These are phyloP conservation scores for Leptodontidium sp. DNA, from an alignment of 2,329 filamentous ascomycete species.

Conservation along the genomic window DNA sequence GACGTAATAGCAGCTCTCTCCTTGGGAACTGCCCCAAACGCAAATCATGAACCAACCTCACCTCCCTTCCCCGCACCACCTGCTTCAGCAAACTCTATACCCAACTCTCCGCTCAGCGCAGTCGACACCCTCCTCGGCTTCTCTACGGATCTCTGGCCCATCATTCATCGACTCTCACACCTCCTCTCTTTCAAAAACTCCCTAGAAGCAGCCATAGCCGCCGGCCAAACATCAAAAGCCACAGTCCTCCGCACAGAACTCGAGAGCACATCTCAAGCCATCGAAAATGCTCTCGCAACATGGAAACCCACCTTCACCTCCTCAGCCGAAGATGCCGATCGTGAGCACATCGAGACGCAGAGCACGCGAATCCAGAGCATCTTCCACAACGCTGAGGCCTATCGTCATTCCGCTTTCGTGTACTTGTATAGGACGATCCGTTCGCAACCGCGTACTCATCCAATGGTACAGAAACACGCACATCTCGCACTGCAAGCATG, in stretches of 20 bases:
- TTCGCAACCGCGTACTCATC: slow-evolving; percentile 55
- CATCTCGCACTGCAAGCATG: slow-evolving; percentile 61
- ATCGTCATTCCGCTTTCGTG: slow-evolving; percentile 56
- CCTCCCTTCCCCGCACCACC: slow-evolving; percentile 56
- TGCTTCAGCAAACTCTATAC: slow-evolving; percentile 54
- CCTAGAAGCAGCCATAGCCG: slow-evolving; percentile 55
- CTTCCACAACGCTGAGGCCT: slow-evolving; percentile 58
- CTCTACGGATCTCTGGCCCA: slow-evolving; percentile 68
- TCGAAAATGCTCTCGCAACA: slow-evolving; percentile 61
- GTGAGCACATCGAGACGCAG: neutral
- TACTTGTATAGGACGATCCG: slow-evolving; percentile 53
- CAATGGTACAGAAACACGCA: slow-evolving; percentile 61
- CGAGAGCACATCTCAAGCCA: slow-evolving; percentile 55
- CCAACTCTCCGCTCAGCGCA: slow-evolving; percentile 56
- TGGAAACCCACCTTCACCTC: slow-evolving; percentile 61
- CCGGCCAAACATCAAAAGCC: slow-evolving; percentile 49
- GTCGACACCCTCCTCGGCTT: slow-evolving; percentile 63
- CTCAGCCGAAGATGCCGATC: slow-evolving; percentile 38
- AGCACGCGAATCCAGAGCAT: slow-evolving; percentile 45
- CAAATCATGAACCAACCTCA: slow-evolving; percentile 56
- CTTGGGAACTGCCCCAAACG: slow-evolving; percentile 64
- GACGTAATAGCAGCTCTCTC: slow-evolving; percentile 71
- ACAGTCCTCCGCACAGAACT: slow-evolving; percentile 41
- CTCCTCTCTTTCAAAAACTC: slow-evolving; percentile 61
- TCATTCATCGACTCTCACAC: slow-evolving; percentile 67